Conservation (phyloP, 768 basidiomycete species). For the Heimioporus sp. region DNA sequence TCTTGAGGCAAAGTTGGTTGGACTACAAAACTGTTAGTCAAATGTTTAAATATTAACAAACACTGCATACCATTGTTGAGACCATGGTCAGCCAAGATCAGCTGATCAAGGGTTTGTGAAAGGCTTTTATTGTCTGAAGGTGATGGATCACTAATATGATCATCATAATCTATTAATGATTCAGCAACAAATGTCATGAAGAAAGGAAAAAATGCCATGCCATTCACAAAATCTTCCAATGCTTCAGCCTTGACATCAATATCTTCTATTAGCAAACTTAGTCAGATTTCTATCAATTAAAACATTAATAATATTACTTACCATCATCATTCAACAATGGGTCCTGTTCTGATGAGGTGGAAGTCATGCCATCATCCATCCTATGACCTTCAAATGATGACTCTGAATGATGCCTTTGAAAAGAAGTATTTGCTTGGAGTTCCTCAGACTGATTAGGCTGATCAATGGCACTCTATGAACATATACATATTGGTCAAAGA, state of each 20-base stretch:
- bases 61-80: background rate
- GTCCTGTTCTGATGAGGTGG: background rate
- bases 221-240: fast-evolving
- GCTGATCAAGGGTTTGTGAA: background rate
- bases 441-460: background rate
- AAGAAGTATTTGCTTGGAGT: background rate
- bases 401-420: background rate
- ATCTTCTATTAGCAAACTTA: background rate
- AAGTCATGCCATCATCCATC: background rate
- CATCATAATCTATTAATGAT: background rate
- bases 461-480: background rate
- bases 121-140: no score
- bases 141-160: background rate
- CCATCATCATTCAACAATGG: background rate
- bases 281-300: background rate
- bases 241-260: no score
- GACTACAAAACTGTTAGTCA: background rate
- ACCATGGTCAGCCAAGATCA: background rate
- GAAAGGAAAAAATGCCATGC: background rate
- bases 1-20: background rate
- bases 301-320: background rate
- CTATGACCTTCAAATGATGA: fast-evolving
- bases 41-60: background rate
- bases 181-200: background rate
- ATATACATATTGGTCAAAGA: background rate